phyloP scores from a whole-genome alignment of 2,329 filamentous ascomycete species.

The Fusarium newnesense region DNA sequence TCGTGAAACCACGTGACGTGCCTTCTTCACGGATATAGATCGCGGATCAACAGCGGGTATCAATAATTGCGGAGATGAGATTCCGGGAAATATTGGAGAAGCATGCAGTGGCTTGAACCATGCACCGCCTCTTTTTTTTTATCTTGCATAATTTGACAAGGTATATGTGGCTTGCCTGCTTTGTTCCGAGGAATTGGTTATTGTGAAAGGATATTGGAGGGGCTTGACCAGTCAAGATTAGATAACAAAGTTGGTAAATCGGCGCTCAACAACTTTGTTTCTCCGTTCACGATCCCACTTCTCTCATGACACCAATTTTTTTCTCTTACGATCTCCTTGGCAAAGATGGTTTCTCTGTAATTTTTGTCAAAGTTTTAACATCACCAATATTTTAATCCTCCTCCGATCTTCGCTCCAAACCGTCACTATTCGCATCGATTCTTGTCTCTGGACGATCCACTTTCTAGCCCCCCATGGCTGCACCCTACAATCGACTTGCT shows the following conservation, averaged over 20 bases:
- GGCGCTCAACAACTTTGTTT: slow-evolving; percentile 41
- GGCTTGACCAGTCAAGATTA: slow-evolving; percentile 39
- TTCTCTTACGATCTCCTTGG: slow-evolving; percentile 10
- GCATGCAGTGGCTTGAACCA: not conserved
- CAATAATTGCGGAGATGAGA: slow-evolving; percentile 17
- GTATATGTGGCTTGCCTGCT: slow-evolving; percentile 2
- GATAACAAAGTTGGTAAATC: slow-evolving; percentile 42
- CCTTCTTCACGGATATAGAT: not conserved
- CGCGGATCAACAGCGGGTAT: slow-evolving; percentile 32
- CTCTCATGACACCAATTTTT: slow-evolving; percentile 31
- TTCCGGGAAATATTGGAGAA: slow-evolving; percentile 8
- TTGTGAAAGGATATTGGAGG: slow-evolving; percentile 36
- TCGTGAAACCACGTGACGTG: slow-evolving; percentile 39
- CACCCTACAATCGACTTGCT: slow-evolving; percentile 36
- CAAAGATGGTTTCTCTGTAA: slow-evolving; percentile 36
- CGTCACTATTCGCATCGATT: slow-evolving; percentile 11
- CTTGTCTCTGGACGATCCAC: slow-evolving; percentile 18
- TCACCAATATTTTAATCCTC: not conserved
- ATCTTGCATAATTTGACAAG: not conserved
- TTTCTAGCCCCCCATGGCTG: slow-evolving; percentile 40
- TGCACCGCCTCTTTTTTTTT: slow-evolving; percentile 20
- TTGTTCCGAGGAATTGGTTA: slow-evolving; percentile 23
- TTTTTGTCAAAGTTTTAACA: not conserved
- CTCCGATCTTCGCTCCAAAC: not conserved
- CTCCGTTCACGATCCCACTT: slow-evolving; percentile 41